Evolutionary conservation across 2,329 filamentous ascomycete species (phyloP).

Genomic region (Diplodia mutila): DNA sequence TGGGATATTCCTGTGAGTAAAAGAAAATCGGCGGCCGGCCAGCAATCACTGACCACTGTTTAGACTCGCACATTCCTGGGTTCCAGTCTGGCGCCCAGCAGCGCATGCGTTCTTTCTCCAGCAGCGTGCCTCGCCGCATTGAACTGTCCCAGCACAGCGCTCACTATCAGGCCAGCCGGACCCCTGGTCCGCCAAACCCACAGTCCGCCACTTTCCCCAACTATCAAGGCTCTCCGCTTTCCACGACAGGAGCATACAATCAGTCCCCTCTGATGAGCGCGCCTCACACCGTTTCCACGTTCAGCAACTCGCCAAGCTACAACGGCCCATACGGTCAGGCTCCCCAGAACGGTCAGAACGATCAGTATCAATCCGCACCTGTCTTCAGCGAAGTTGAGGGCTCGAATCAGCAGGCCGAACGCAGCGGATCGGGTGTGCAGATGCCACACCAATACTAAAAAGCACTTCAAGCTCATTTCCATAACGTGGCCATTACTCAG

Average conservation of each 20-base stretch:
- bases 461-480: slow-evolving; percentile 3
- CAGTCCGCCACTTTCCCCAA: slow-evolving; percentile 47
- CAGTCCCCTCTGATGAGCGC: slow-evolving; percentile 36
- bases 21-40: not conserved
- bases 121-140: slow-evolving; percentile 44
- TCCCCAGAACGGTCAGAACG: slow-evolving; percentile 34
- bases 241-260: slow-evolving; percentile 42
- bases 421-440: too few species aligned
- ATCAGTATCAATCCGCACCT: slow-evolving; percentile 41
- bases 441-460: slow-evolving; percentile 34
- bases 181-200: slow-evolving; percentile 36
- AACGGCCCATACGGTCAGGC: slow-evolving; percentile 30
- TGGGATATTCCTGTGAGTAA: slow-evolving; percentile 43
- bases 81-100: slow-evolving; percentile 44
- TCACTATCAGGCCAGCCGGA: slow-evolving; percentile 37
- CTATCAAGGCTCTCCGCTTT: slow-evolving; percentile 46
- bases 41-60: not conserved
- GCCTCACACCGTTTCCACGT: slow-evolving; percentile 46
- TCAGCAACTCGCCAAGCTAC: slow-evolving; percentile 42
- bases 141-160: slow-evolving; percentile 41
- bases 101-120: slow-evolving; percentile 47
- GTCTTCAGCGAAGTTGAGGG: slow-evolving; percentile 43
- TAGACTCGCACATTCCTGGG: slow-evolving; percentile 45
- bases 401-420: slow-evolving; percentile 39
- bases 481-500: not conserved